These are phyloP conservation scores for Monosporascus sp. DNA, from an alignment of 2,329 filamentous ascomycete species.

Conservation along the genomic window DNA sequence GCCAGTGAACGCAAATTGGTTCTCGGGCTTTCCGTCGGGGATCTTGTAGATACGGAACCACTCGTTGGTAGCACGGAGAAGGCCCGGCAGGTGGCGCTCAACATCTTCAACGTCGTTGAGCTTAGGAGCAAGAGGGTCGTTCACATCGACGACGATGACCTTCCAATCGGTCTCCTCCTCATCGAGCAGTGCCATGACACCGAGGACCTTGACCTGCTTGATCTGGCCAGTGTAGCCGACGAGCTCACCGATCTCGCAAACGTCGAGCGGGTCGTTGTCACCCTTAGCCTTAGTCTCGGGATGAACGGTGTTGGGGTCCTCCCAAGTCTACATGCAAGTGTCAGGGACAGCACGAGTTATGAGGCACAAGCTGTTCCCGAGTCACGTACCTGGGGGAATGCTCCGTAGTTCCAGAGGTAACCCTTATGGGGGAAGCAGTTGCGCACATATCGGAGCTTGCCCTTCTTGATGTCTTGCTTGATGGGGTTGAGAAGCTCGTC, in stretches of 20 bases:
- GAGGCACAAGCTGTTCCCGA: conserved; percentile 3
- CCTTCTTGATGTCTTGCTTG: conserved; percentile 99
- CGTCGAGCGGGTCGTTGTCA: conserved; percentile 98
- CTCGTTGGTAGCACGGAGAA: conserved; percentile 96
- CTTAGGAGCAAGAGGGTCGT: conserved; percentile 93
- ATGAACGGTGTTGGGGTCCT: conserved; percentile 93
- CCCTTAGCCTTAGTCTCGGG: conserved; percentile 99
- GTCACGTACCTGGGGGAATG: conserved; percentile 80
- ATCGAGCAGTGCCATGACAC: conserved; percentile 97
- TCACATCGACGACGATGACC: conserved; percentile 98
- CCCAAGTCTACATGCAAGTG: conserved; percentile 71
- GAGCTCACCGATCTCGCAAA: conserved; percentile 98
- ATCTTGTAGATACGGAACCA: conserved; percentile 99
- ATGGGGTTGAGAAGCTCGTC: conserved; percentile 97
- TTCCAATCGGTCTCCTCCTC: conserved; percentile 99
- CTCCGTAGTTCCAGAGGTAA: conserved; percentile 99
- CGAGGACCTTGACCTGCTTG: conserved; percentile 99
- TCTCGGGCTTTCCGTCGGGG: conserved; percentile 99
- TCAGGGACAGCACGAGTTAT: conserved; percentile 6
- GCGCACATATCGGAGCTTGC: conserved; percentile 97
- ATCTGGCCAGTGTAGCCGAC: conserved; percentile 94
- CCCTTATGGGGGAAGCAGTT: conserved; percentile 99
- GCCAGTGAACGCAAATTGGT: conserved; percentile 99
- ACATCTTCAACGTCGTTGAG: conserved; percentile 99
- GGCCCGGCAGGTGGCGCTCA: conserved; percentile 93